Evolutionary conservation across 106 monocot genomes (phyloP).

Genomic region (Platanthera guangdongensis): DNA sequence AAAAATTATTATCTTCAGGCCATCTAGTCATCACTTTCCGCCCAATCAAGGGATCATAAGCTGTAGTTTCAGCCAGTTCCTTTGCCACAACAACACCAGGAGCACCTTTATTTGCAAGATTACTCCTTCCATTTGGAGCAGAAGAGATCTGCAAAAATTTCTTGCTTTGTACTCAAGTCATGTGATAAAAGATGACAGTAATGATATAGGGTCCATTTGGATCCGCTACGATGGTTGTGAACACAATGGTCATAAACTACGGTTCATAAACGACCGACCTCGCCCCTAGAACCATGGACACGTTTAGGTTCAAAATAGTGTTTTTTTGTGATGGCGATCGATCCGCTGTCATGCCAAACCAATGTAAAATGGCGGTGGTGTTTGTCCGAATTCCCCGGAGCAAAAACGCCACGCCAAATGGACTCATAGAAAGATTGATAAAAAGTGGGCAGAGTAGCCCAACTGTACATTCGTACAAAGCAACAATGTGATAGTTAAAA

Average conservation of each 20-base stretch:
- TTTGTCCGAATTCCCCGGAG: no score
- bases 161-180: not conserved
- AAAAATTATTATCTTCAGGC: constrained; percentile 69
- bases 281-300: no score
- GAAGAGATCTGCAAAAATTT: constrained; percentile 10
- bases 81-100: constrained; percentile 23
- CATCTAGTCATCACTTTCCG: constrained; percentile 55
- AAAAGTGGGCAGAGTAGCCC: no score
- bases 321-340: no score
- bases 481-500: constrained; percentile 4
- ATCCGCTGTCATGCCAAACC: no score
- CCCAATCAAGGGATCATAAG: constrained; percentile 44
- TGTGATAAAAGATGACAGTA: not conserved
- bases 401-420: no score
- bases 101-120: constrained; percentile 23
- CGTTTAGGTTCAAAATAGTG: no score
- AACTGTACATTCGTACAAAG: constrained; percentile 3
- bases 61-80: constrained; percentile 25
- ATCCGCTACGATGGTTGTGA: no score
- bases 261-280: no score
- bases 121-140: constrained; percentile 27
- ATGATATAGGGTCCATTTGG: no score
- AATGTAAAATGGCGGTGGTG: no score
- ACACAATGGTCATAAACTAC: not conserved
- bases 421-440: no score